Conservation (phyloP, 768 basidiomycete genomes). For the Calocybe indica region DNA sequence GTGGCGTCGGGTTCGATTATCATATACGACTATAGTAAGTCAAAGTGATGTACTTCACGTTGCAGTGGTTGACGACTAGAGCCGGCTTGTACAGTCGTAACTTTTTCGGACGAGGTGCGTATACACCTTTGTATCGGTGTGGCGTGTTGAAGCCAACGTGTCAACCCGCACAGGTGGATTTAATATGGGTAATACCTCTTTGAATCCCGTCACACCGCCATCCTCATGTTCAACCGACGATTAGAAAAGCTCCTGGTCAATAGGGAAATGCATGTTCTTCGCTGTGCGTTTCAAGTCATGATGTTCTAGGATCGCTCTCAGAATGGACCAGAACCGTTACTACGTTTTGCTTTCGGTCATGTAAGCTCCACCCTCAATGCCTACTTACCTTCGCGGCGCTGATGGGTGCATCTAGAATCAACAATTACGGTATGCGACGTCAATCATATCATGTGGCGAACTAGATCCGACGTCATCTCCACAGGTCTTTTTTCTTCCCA, state of each 20-base stretch:
- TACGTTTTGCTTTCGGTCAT: constrained; percentile 43
- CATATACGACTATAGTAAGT: constrained; percentile 48
- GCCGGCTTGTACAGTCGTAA: constrained; percentile 31
- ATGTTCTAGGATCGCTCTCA: neutral
- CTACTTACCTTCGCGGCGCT: neutral
- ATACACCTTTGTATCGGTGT: neutral
- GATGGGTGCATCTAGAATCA: constrained; percentile 29
- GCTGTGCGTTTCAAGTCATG: constrained; percentile 27
- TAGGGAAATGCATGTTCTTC: constrained; percentile 50
- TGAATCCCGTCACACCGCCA: neutral
- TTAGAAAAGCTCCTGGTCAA: constrained; percentile 49
- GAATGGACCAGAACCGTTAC: constrained; percentile 45
- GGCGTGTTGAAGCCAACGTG: neutral
- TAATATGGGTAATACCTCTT: constrained; percentile 44
- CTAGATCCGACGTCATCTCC: neutral
- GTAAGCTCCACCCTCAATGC: constrained; percentile 24
- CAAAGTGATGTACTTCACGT: neutral
- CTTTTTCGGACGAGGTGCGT: constrained; percentile 46
- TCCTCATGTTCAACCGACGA: neutral
- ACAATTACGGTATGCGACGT: constrained; percentile 40
- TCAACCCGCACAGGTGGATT: constrained; percentile 29
- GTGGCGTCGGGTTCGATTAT: constrained; percentile 49
- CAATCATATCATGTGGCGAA: constrained; percentile 1
- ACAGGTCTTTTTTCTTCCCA: constrained; percentile 37
- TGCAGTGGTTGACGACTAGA: neutral